Evolutionary conservation across 139 green algal genomes (phyloP), one percentile per base, ranked within the genome.

Genomic region (Chlamydomonas incerta): DNA sequence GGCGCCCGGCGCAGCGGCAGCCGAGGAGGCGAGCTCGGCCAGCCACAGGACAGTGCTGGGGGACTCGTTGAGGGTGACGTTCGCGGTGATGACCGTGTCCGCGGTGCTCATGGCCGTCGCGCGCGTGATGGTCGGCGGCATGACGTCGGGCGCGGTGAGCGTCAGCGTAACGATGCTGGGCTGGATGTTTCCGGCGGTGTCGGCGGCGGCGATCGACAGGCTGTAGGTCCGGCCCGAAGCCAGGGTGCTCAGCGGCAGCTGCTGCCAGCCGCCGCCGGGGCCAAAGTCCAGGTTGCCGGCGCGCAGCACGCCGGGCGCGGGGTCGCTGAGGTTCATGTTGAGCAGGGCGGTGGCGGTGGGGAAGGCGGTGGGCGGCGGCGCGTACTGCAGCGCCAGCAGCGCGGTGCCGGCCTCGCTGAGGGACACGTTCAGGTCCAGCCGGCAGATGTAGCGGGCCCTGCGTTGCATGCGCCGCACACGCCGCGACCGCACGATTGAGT

Each of bases 131-230:
- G 37, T 13, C 11, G 89, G 89, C 28, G 89, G 89, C 34, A 24
- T 80, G 3, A 92, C 67, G 58, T 92, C 89, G 24, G 86, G 86
- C 31, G 86, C 72, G 8, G 21, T 28, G 17, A 88, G 20, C 28
- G n/a, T 17, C 47, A 85, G 26, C 46, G 68, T 33, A 35, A 35
- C 0, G 28, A 83, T 41, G 9, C 23, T 2, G 4, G 62, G 34
- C 31, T 72, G 58, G 20, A 86, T n/a, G 47, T 93, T 93, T 52
- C 79, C 80, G 6, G n/a, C 35, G 0, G 52, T 10, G 75, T 93
- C 89, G 14, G 60, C 46, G 0, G 74, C 83, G 1, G 74, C 87
- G 9, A 87, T 3, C 18, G 76, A 60, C 63, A 93, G 60, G 33
- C 67, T 69, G 71, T 83, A 90, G 33, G n/a, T 35, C 1, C 65